Percentiles rank a stretch among this genome's conserved stretches.
Evolutionary conservation across 1,284 basidiomycete genomes (phyloP).

Genomic region (Irpex sp.): DNA sequence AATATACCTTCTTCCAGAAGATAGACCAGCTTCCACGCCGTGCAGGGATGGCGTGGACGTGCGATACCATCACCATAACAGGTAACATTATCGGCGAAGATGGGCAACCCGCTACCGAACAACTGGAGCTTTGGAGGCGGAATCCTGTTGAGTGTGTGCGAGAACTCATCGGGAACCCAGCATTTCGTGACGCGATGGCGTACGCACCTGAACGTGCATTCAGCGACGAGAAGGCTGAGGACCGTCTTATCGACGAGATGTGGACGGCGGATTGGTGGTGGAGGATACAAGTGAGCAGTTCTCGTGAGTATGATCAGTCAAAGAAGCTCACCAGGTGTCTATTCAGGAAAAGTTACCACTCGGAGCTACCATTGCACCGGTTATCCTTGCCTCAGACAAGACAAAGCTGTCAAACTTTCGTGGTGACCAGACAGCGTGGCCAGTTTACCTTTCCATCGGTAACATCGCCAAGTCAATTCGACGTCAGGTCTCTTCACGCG

Average conservation of each 20-base stretch:
- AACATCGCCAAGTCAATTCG: conserved; percentile 19
- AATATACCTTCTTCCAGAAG: conserved; percentile 14
- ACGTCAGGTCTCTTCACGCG: conserved; percentile 15
- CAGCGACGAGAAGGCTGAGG: conserved; percentile 8
- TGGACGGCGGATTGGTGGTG: conserved; percentile 26
- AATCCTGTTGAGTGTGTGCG: conserved; percentile 26
- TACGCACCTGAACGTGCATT: conserved; percentile 24
- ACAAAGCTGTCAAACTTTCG: conserved; percentile 17
- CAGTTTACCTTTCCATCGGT: conserved; percentile 23
- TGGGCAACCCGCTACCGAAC: conserved; percentile 9
- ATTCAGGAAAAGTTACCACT: conserved; percentile 12
- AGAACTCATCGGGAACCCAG: conserved; percentile 27
- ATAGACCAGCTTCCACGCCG: conserved; percentile 21
- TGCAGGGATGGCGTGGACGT: conserved; percentile 1
- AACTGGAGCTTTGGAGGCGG: conserved; percentile 27
- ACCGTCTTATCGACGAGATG: conserved; percentile 18
- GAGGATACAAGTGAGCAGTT: conserved; percentile 21
- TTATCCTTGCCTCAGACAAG: conserved; percentile 19
- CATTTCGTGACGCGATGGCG: conserved; percentile 19
- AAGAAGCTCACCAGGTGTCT: no score
- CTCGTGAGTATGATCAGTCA: no score
- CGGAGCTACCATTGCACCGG: conserved; percentile 17
- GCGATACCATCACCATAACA: conserved; percentile 11
- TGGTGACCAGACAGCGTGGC: conserved; percentile 20
- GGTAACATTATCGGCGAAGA: conserved; percentile 19